Conservation (phyloP, 306 rosid species). For the Cotoneaster glaucophyllus region DNA sequence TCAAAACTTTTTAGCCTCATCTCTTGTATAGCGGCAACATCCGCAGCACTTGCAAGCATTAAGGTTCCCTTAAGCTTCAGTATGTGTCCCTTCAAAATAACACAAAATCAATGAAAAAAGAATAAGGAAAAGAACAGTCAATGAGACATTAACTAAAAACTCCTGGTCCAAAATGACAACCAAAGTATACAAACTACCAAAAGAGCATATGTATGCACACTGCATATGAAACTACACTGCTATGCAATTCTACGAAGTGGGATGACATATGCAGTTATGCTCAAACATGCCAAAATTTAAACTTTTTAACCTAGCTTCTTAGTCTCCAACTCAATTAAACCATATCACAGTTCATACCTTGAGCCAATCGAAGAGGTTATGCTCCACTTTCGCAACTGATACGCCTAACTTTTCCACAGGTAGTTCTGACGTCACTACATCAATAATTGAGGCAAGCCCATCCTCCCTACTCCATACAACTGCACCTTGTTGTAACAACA, state of each 20-base stretch:
- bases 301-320: neutral
- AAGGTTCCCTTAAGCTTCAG: slow-evolving; percentile 95
- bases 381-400: slow-evolving; percentile 87
- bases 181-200: neutral
- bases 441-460: slow-evolving; percentile 92
- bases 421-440: slow-evolving; percentile 74
- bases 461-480: slow-evolving; percentile 98
- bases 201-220: neutral
- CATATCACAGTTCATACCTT: slow-evolving; percentile 42
- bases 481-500: slow-evolving; percentile 88
- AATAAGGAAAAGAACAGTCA: slow-evolving; percentile 23
- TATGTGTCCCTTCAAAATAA: slow-evolving; percentile 64
- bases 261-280: neutral
- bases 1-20: slow-evolving; percentile 78
- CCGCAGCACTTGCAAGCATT: slow-evolving; percentile 90
- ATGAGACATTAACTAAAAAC: slow-evolving; percentile 8
- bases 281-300: neutral
- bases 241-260: neutral
- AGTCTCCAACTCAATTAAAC: slow-evolving; percentile 8
- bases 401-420: slow-evolving; percentile 86
- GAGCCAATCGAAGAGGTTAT: slow-evolving; percentile 91
- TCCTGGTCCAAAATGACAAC: slow-evolving; percentile 13
- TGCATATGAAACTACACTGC: neutral
- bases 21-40: slow-evolving; percentile 76
- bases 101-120: slow-evolving; percentile 19